phyloP scores from a whole-genome alignment of 2,329 filamentous ascomycete genomes.

The Apiospora hydei region DNA sequence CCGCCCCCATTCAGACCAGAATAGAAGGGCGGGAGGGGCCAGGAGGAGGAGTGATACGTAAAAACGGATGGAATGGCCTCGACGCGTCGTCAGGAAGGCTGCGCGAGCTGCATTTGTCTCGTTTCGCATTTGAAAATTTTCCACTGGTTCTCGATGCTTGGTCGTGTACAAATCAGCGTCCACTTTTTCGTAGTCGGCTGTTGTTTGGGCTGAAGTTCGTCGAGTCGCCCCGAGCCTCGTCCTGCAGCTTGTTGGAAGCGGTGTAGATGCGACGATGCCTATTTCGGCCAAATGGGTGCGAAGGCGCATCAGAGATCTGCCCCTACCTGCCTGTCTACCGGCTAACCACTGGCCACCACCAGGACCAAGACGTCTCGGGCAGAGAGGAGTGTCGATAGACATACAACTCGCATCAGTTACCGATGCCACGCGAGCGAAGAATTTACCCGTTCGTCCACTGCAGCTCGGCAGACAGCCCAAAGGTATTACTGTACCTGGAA shows the following conservation, averaged over 20 bases:
- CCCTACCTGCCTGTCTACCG: conserved; percentile 12
- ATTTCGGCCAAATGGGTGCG: conserved; percentile 25
- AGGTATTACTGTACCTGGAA: no score
- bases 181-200: conserved; percentile 22
- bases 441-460: neutral
- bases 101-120: neutral
- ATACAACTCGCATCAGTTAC: conserved; percentile 22
- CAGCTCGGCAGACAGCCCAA: no score
- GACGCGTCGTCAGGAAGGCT: conserved; percentile 11
- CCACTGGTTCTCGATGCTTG: neutral
- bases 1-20: neutral
- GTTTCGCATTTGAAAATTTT: conserved; percentile 25
- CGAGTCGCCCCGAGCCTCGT: conserved; percentile 13
- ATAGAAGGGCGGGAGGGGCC: neutral
- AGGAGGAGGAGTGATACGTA: neutral
- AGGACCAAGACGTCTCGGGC: neutral
- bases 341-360: neutral
- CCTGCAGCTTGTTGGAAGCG: conserved; percentile 23
- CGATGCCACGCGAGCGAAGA: conserved; percentile 21
- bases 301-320: conserved; percentile 29
- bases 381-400: conserved; percentile 24
- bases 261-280: conserved; percentile 29
- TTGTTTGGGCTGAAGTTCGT: conserved; percentile 19
- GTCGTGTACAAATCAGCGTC: conserved; percentile 13
- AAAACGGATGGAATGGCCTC: conserved; percentile 23